phyloP scores from a whole-genome alignment of 345 rosid genomes.

The Gossypium mustelinum region DNA sequence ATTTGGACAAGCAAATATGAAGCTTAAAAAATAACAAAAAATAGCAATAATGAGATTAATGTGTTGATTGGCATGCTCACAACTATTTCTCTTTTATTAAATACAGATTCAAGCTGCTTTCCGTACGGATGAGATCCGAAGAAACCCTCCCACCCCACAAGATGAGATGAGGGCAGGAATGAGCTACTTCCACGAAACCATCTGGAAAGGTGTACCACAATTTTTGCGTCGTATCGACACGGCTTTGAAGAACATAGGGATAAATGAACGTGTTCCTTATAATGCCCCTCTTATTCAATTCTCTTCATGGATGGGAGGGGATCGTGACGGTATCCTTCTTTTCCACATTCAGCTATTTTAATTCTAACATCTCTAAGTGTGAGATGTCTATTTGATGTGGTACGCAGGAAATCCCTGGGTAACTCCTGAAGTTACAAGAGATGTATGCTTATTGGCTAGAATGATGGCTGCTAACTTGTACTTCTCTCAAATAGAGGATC shows the following conservation, averaged over 20 bases:
- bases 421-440: conserved; percentile 96
- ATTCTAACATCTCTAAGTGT: neutral
- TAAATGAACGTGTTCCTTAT: conserved; percentile 85
- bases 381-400: neutral
- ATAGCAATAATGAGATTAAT: neutral
- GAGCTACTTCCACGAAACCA: conserved; percentile 98
- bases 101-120: conserved; percentile 97
- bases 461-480: conserved; percentile 99
- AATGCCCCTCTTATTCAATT: conserved; percentile 95
- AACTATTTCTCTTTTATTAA: neutral
- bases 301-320: conserved; percentile 99
- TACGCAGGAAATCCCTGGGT: conserved; percentile 90
- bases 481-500: conserved; percentile 95
- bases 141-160: conserved; percentile 96
- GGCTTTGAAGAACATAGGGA: conserved; percentile 88
- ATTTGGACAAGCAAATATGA: neutral
- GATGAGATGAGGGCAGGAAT: conserved; percentile 99
- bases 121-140: conserved; percentile 94
- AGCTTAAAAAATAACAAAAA: neutral
- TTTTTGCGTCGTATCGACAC: conserved; percentile 97
- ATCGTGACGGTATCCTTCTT: conserved; percentile 74
- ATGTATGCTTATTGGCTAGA: conserved; percentile 92
- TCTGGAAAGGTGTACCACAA: conserved; percentile 96
- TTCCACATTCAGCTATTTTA: neutral
- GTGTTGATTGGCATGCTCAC: neutral